phyloP scores from a whole-genome alignment of 345 rosid genomes.

The Pistacia atlantica region DNA sequence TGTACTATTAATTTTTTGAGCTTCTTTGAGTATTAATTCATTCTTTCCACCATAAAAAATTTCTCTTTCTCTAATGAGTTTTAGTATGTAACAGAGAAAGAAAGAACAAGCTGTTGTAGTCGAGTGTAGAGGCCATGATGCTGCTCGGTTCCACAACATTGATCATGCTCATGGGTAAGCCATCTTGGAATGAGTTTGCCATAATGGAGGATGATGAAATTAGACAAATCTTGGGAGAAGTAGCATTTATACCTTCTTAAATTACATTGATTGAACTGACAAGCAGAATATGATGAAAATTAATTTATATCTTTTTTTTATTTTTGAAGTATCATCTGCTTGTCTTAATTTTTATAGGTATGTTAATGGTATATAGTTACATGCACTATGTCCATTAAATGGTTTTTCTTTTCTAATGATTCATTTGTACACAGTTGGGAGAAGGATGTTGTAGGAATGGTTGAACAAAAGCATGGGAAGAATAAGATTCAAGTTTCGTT shows the following conservation, averaged over 20 bases:
- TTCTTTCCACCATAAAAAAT: not conserved
- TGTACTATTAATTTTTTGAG: not conserved
- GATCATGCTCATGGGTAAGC: slow-evolving; percentile 90
- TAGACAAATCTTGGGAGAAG: not conserved
- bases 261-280: not conserved
- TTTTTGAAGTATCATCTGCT: no score
- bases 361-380: not conserved
- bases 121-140: slow-evolving; percentile 96
- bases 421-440: slow-evolving; percentile 64
- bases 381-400: not conserved
- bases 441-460: slow-evolving; percentile 69
- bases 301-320: no score
- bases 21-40: not conserved
- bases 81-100: slow-evolving; percentile 46
- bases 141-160: slow-evolving; percentile 71
- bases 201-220: not conserved
- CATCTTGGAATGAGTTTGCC: slow-evolving; percentile 1
- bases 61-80: not conserved
- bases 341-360: not conserved
- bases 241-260: not conserved
- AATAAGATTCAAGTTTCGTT: slow-evolving; percentile 66
- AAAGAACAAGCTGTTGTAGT: slow-evolving; percentile 74
- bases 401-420: not conserved
- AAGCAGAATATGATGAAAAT: not conserved
- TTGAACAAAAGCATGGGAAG: slow-evolving; percentile 63